phyloP scores from a whole-genome alignment of 129 eudicot species.

The Lonicera japonica region DNA sequence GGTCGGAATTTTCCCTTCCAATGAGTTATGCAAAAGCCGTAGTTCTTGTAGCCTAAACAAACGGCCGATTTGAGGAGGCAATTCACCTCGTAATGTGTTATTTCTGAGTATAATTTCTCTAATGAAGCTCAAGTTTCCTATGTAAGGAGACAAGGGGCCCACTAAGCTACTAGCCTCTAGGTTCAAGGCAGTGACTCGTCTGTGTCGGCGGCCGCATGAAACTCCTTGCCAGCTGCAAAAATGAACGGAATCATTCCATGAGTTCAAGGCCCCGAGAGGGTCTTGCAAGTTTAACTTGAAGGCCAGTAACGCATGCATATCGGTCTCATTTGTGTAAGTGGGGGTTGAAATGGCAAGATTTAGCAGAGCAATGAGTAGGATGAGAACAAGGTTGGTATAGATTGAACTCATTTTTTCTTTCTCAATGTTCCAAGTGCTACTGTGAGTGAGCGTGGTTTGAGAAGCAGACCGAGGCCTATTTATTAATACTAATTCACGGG shows the following conservation, averaged over 20 bases:
- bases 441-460: too few relatives aligned
- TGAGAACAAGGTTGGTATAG: too few relatives aligned
- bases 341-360: too few relatives aligned
- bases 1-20: constrained; percentile 25
- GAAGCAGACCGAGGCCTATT: too few relatives aligned
- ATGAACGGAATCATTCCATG: constrained; percentile 19
- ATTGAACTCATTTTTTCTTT: too few relatives aligned
- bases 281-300: constrained; percentile 7
- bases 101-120: neutral
- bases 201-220: constrained; percentile 7
- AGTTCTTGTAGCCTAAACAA: neutral
- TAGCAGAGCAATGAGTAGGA: too few relatives aligned
- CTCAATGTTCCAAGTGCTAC: too few relatives aligned
- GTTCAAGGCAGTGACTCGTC: constrained; percentile 1
- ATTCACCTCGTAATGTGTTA: constrained; percentile 1
- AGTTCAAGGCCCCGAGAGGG: constrained; percentile 4
- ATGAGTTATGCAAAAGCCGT: constrained; percentile 19
- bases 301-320: constrained; percentile 10
- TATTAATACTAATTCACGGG: too few relatives aligned
- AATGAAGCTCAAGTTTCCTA: constrained; percentile 19
- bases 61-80: constrained; percentile 15
- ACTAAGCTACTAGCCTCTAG: neutral
- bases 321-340: constrained; percentile 7
- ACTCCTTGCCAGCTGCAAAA: constrained; percentile 21
- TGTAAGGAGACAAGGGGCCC: constrained; percentile 7